A percentile compares a stretch with the other conserved stretches of the same genome.
These are phyloP conservation scores for Fusarium coffeatum DNA, from an alignment of 2,329 filamentous ascomycete species.

Conservation along the genomic window DNA sequence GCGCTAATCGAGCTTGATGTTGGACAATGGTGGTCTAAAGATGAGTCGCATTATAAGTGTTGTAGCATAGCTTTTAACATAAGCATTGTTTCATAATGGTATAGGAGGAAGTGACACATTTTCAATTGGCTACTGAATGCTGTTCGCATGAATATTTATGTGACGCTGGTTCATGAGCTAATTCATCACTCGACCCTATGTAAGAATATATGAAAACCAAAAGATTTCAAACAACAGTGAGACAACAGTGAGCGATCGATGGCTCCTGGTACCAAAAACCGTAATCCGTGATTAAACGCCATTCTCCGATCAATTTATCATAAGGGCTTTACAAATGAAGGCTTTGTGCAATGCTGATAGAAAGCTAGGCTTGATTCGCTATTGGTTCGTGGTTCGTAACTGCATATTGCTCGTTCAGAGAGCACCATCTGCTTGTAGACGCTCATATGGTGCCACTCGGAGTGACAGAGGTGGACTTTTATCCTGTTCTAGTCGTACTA, in stretches of 20 bases:
- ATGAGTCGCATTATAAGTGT: background rate
- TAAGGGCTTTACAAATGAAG: conserved; percentile 3
- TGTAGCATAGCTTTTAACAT: background rate
- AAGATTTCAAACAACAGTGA: conserved; percentile 2
- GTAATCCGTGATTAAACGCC: conserved; percentile 28
- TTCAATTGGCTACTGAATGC: background rate
- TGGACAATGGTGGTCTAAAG: background rate
- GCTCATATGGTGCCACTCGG: background rate
- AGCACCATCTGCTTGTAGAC: background rate
- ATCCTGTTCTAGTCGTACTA: background rate
- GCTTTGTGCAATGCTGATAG: conserved; percentile 5
- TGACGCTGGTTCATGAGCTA: background rate
- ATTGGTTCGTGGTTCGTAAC: conserved; percentile 22
- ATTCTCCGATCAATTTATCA: conserved; percentile 23
- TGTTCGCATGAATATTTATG: background rate
- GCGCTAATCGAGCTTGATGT: background rate
- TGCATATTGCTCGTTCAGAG: conserved; percentile 1
- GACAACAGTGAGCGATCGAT: background rate
- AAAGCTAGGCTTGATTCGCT: conserved; percentile 24
- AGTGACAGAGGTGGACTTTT: conserved; percentile 5
- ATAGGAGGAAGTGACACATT: background rate
- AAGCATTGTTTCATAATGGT: background rate
- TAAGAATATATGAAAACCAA: conserved; percentile 15
- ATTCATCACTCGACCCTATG: background rate
- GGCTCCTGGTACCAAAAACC: background rate